Conservation (phyloP, 305 asterid species). For the Fraxinus albicans region DNA sequence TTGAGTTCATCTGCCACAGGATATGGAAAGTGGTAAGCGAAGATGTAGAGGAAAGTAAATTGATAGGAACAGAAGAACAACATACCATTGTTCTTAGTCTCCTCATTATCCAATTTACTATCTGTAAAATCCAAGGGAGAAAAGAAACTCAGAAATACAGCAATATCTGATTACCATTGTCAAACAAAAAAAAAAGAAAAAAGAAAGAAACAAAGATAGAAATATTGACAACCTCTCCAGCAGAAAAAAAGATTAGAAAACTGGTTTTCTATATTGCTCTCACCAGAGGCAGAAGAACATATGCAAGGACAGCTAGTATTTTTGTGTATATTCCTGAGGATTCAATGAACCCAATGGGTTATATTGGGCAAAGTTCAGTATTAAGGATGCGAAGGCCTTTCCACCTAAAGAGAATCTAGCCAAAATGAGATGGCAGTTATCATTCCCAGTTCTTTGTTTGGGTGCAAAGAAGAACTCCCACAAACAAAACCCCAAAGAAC, state of each 20-base stretch:
- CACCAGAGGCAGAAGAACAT: neutral
- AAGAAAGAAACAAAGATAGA: neutral
- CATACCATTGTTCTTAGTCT: slow-evolving; percentile 61
- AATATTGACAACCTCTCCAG: neutral
- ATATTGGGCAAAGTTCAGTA: neutral
- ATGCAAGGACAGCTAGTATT: neutral
- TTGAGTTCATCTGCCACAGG: neutral
- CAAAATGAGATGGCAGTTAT: neutral
- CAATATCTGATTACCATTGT: slow-evolving; percentile 11
- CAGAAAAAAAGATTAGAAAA: neutral
- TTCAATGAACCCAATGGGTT: neutral
- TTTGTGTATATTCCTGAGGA: neutral
- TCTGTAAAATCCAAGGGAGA: slow-evolving; percentile 46
- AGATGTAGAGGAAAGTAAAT: slow-evolving; percentile 8
- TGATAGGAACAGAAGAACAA: slow-evolving; percentile 12
- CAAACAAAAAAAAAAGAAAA: neutral
- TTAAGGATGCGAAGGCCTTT: neutral
- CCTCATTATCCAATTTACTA: slow-evolving; percentile 84
- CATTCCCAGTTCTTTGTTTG: neutral
- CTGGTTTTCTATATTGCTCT: neutral
- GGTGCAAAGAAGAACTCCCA: neutral
- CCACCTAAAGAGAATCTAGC: neutral
- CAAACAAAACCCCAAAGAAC: neutral
- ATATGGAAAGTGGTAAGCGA: slow-evolving; percentile 21
- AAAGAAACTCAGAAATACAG: slow-evolving; percentile 20